phyloP scores from a whole-genome alignment of 371 early-diverging fungal species.

The Mucor irregularis region DNA sequence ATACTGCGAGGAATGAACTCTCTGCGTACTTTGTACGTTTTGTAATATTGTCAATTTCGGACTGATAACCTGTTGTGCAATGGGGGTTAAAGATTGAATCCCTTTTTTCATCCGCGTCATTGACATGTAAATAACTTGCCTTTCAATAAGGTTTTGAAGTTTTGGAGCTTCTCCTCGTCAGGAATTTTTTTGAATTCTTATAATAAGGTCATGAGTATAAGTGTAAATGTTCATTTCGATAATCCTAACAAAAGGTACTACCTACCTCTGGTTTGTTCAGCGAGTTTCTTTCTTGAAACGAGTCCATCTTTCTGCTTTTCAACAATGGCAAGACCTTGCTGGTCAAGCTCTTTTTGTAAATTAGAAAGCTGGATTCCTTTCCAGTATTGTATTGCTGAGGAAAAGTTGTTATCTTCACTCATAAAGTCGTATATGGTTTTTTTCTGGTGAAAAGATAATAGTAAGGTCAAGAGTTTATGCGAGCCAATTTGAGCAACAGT shows the following conservation, averaged over 20 bases:
- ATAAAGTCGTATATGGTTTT: no score
- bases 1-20: conserved; percentile 77
- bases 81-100: background rate
- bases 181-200: conserved; percentile 78
- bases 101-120: background rate
- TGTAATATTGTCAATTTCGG: conserved; percentile 89
- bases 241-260: no score
- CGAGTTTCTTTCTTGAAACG: conserved; percentile 77
- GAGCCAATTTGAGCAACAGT: background rate
- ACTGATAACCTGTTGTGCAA: conserved; percentile 81
- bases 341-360: conserved; percentile 76
- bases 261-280: conserved; percentile 87
- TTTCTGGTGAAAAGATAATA: background rate
- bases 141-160: conserved; percentile 75
- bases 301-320: conserved; percentile 84
- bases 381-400: conserved; percentile 62
- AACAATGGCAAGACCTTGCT: conserved; percentile 75
- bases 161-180: conserved; percentile 74
- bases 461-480: background rate
- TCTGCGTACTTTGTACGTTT: conserved; percentile 85
- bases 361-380: conserved; percentile 64
- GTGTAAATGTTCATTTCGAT: no score
- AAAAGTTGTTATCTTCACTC: conserved; percentile 38
- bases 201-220: background rate
- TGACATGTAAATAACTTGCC: conserved; percentile 27